These are phyloP conservation scores for Odonthalia washingtoniensis DNA, from an alignment of 31 red algal species.

Conservation along the genomic window DNA sequence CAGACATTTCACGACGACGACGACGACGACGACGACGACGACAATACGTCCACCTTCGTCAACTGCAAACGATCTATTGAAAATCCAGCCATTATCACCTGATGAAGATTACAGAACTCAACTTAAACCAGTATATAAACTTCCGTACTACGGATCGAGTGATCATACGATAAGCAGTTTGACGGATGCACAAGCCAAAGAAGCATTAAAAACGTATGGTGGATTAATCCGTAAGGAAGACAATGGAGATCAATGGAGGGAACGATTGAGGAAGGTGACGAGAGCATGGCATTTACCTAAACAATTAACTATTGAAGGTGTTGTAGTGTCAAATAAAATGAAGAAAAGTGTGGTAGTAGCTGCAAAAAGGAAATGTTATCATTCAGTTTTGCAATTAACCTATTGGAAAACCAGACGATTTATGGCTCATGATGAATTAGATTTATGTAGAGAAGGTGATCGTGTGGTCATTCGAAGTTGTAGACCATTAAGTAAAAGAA, in stretches of 20 bases:
- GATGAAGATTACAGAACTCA: constrained; percentile 51
- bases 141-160: constrained; percentile 61
- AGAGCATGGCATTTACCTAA: constrained; percentile 25
- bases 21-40: too few species aligned
- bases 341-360: constrained; percentile 82
- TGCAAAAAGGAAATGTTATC: constrained; percentile 43
- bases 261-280: constrained; percentile 47
- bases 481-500: constrained; percentile 71
- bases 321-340: constrained; percentile 80
- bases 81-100: too few species aligned
- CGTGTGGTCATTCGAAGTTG: constrained; percentile 77
- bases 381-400: constrained; percentile 51
- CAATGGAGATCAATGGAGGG: background rate
- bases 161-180: constrained; percentile 2
- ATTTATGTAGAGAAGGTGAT: constrained; percentile 84
- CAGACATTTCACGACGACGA: too few species aligned
- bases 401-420: constrained; percentile 69
- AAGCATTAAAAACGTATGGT: constrained; percentile 68
- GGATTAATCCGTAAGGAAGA: constrained; percentile 58
- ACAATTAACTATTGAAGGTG: constrained; percentile 67
- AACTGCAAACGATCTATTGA: too few species aligned
- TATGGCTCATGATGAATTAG: constrained; percentile 91
- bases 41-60: too few species aligned
- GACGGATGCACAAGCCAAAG: constrained; percentile 14
- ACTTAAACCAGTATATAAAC: constrained; percentile 45